Evolutionary conservation across 2,329 filamentous ascomycete species (phyloP), one percentile per base, ranked within the genome.

Genomic region (Fusarium sp.): DNA sequence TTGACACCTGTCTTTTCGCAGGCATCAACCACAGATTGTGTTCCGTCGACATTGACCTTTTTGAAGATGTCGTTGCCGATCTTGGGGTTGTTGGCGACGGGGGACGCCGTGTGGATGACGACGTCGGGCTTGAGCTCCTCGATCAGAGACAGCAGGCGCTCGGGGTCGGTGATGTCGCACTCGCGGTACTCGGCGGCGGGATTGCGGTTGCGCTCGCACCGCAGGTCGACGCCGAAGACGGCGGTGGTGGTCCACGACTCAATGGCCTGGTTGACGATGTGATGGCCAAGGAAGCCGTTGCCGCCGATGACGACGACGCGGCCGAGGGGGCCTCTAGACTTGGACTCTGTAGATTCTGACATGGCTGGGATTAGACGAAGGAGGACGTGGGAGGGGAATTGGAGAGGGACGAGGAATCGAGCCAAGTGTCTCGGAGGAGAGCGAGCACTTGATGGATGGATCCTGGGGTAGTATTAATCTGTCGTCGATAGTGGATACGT

Each of bases 21-120:
- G 18, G 94, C 94, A 38, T 92, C 90, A 64, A 98, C 86, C 58
- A 98, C 89, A 74, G 93, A 91, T 74, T 87, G 88, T 16, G 97
- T 98, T 61, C 96, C 96, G 61, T 95, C 92, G 62, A 98, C 92
- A 82, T 98, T 99, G 80, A 98, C 93, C 81, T 91, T 92, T 78
- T 90, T 90, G 81, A 97, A 93, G 38, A 94, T 84, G 20, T 89
- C 88, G 74, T 92, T 87, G 78, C 87, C 83, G 79, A 88, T 83
- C 79, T 85, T 84, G 81, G 86, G 82, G 84, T 89, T 85, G 80
- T 89, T 88, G 68, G 86, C 87, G 27, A 87, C 83, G 42, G 94
- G 94, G 36, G 92, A 94, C 22, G 96, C 97, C 3, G 95, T 97
- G 84, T 99, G 96, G 79, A 98, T 92, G 61, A 99, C 94, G 16